Evolutionary conservation across 805 yeast genomes (phyloP), one percentile per base, ranked within the genome.

Genomic region (Kregervanrija fluxuum): DNA sequence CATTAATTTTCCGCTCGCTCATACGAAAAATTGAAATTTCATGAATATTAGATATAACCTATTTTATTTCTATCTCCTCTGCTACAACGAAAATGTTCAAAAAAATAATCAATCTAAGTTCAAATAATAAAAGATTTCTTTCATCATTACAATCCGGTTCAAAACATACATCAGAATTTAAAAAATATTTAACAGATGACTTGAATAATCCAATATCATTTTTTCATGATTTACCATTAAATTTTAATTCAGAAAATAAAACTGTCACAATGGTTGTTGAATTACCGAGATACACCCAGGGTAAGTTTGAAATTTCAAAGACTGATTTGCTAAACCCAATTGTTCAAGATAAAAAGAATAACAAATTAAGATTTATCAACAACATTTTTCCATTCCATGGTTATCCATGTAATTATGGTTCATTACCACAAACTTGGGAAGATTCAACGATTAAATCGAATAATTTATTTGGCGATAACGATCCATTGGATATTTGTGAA

Each of bases 381-480:
- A 87, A 87, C 66, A 68, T 85, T 16, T 87, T 82, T 68, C 95
- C 95, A 8, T 80, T 74, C 61, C 82, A 82, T 54, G 95, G 95
- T 1, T 86, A 85, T 62, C 82, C 87, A 45, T 90, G 82, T 64
- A 87, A 87, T 66, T 87, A 87, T 60, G 95, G 96, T 38, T 91
- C 95, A 3, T 71, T 86, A 54, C 90, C 95, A 13, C 95, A 86
- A 69, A 91, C 98, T 3, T 91, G 98, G 98, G 99, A 91, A 66
- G 95, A 93, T 60, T 95, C 95, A n/a, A 77, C 82, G 47, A 45
- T 66, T 30, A 56, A 57, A 6, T 11, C 15, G 6, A 30, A 38
- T 10, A 64, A 63, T 3, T 63, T 75, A 33, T 65, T 66, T 48
- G 99, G 99, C 49, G 99, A 91, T 67, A 86, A 88, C 60, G 99